Evolutionary conservation across 1,284 basidiomycete genomes (phyloP).

Genomic region (Ganoderma lingzhi): DNA sequence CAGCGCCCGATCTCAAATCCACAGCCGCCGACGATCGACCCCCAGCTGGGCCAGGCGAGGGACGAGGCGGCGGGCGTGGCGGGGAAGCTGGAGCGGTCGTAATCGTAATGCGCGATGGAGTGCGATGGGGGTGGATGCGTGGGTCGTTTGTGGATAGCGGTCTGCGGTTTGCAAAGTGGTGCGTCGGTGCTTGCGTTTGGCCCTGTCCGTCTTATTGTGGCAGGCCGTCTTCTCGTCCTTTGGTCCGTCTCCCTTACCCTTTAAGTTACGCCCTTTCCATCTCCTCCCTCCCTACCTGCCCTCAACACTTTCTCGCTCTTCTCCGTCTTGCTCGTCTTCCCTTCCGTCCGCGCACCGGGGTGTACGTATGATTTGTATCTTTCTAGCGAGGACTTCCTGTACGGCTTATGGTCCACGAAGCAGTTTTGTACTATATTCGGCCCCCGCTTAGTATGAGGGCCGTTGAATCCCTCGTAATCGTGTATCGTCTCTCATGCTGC

Average conservation of each 20-base stretch:
- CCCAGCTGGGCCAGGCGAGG: conserved; percentile 46
- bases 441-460: not conserved
- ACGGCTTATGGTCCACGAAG: conserved; percentile 18
- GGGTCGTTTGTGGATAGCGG: not conserved
- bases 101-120: conserved; percentile 20
- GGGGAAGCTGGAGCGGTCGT: conserved; percentile 39
- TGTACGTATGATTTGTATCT: conserved; percentile 22
- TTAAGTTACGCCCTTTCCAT: too few relatives aligned
- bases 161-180: not conserved
- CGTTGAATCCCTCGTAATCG: conserved; percentile 1
- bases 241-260: too few relatives aligned
- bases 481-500: not conserved
- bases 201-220: conserved; percentile 1
- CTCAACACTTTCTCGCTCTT: not conserved
- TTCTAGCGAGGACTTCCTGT: conserved; percentile 23
- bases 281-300: too few relatives aligned
- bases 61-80: conserved; percentile 47
- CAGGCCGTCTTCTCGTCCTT: not conserved
- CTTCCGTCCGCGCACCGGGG: not conserved
- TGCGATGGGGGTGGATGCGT: too few relatives aligned
- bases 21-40: conserved; percentile 38
- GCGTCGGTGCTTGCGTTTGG: not conserved
- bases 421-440: conserved; percentile 25
- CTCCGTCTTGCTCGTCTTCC: not conserved
- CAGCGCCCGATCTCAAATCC: conserved; percentile 20